These are phyloP conservation scores for Babjeviella inositovora DNA, from an alignment of 805 yeast genomes.

Conservation along the genomic window DNA sequence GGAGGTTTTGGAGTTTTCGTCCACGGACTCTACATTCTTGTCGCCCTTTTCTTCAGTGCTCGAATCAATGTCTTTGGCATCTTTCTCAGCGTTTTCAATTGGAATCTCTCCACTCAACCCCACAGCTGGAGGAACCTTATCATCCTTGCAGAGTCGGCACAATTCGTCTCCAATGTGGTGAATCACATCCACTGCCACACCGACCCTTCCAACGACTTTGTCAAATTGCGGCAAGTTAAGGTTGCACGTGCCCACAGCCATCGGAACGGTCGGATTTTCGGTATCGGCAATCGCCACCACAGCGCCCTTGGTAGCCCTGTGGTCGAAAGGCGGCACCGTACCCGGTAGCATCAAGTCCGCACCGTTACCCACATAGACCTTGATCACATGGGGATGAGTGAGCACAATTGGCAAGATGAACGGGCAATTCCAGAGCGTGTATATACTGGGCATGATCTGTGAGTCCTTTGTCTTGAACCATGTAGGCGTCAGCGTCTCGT, in stretches of 20 bases:
- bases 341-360: constrained; percentile 78
- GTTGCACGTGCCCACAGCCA: constrained; percentile 57
- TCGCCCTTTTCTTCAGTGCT: constrained; percentile 4
- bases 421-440: constrained; percentile 57
- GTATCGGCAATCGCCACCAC: constrained; percentile 60
- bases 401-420: constrained; percentile 46
- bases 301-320: constrained; percentile 25
- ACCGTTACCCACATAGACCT: constrained; percentile 54
- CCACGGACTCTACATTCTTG: constrained; percentile 2
- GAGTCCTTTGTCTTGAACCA: constrained; percentile 55
- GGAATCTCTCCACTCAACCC: constrained; percentile 5
- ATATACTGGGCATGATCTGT: constrained; percentile 48
- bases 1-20: not conserved
- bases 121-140: constrained; percentile 21
- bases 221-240: constrained; percentile 25
- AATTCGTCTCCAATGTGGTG: constrained; percentile 59
- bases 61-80: constrained; percentile 2
- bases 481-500: constrained; percentile 46
- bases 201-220: constrained; percentile 45
- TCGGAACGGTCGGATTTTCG: constrained; percentile 40
- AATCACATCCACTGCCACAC: constrained; percentile 64
- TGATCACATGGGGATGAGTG: constrained; percentile 65
- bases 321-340: constrained; percentile 41
- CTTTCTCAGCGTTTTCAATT: constrained; percentile 2
- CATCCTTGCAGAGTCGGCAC: constrained; percentile 31